Base-by-base conservation (phyloP, 345 rosid genomes). In the Turritis glabra region DNA sequence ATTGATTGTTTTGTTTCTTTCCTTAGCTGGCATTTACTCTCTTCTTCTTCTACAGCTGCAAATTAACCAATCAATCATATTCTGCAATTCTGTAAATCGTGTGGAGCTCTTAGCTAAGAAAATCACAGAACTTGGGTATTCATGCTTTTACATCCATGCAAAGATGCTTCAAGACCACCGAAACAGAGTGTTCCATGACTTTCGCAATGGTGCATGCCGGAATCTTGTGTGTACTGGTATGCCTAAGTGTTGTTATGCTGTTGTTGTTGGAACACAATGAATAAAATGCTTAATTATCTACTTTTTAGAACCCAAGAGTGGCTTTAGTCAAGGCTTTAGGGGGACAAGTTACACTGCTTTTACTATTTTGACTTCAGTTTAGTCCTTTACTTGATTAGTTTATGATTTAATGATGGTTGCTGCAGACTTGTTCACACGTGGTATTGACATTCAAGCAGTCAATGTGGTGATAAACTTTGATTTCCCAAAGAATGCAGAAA, bases 91-190 rank as follows among this genome's bases (percentile, higher is more conserved):
- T 21, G 97, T 92, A 58, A 92, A 92, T 81, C 94, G 97, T 32
- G 97, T 92, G 70, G 97, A 92, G 80, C 86, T 92, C 41, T 71
- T 92, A 77, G 97, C 97, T 70, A 92, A 92, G 89, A 92, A 92
- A 84, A 92, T 92, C 62, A 92, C 97, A 43, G 97, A 92, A 59
- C 97, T 90, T 78, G 97, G 97, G 27, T 92, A 92, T 80, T 92
- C 97, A 5, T 92, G 97, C 80, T 92, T 92, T 74, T 92, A 92
- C 71, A 92, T 92, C 46, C 97, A 92, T 79, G 96, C 97, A 32
- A 92, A 92, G 82, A 92, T 92, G 97, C 86, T 92, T 84, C 97
- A 92, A 80, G 97, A 92, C 76, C 97, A 92, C 80, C 96, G 97
- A 37, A 92, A 92, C 80, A 83, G 97, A 80, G 97, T 92, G 56